Percentiles rank a stretch among this genome's conserved stretches.
phyloP scores from a whole-genome alignment of 208 protist genomes.

The Naegleria fowleri region DNA sequence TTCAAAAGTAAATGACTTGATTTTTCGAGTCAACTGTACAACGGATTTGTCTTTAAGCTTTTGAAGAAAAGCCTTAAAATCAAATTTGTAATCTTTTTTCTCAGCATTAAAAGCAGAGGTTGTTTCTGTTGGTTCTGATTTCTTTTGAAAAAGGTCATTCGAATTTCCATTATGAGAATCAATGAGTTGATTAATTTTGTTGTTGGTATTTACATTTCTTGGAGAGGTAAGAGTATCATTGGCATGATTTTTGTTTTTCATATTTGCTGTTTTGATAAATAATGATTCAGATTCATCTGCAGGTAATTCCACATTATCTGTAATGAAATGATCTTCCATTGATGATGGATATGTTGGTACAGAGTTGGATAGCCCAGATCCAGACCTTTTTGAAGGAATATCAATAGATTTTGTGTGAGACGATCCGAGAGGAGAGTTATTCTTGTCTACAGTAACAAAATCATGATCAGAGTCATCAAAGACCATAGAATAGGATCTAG shows the following conservation, averaged over 20 bases:
- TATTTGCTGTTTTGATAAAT: not conserved
- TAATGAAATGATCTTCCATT: not conserved
- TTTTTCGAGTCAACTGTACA: not conserved
- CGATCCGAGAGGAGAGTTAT: not conserved
- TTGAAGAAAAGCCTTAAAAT: not conserved
- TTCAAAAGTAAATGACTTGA: constrained; percentile 2
- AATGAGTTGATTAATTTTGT: not conserved
- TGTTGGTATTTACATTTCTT: not conserved
- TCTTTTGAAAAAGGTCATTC: not conserved
- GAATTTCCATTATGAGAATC: not conserved
- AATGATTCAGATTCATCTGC: not conserved
- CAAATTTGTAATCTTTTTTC: not conserved
- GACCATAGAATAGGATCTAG: not conserved
- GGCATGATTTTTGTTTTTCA: not conserved
- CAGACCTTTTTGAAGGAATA: not conserved
- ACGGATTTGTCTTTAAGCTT: not conserved
- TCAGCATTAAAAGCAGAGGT: not conserved
- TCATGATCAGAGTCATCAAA: not conserved
- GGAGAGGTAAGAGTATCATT: not conserved
- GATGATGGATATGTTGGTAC: not conserved
- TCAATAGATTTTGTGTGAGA: not conserved
- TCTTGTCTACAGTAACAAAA: not conserved
- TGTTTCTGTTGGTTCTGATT: not conserved
- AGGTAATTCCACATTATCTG: not conserved
- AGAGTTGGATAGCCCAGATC: not conserved